Evolutionary conservation across 148 eudicot species (phyloP), one percentile per base, ranked within the genome.

Genomic region (Vaccinium vitisidaea): DNA sequence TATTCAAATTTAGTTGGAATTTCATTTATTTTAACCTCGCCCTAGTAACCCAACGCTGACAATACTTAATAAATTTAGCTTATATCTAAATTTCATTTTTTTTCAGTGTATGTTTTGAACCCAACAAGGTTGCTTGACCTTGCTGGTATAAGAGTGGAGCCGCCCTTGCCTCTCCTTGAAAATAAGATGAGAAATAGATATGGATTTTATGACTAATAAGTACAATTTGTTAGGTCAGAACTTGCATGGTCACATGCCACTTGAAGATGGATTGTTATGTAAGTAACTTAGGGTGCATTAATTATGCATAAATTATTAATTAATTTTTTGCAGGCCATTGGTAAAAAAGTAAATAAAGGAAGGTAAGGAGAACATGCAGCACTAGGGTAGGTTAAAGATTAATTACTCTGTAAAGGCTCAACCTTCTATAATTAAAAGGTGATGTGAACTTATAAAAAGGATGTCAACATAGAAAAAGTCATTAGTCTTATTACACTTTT

Each of bases 201-300:
- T 13, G 73, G 27, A 15, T 67, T 23, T 63, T n/a, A 63, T 63
- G 70, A 63, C 30, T 23, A 8, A 13, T 11, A 8, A 9, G 1
- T 21, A 69, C 74, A 69, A 13, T 69, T 69, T 69, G 74, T 69
- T 69, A 25, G 74, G 74, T 69, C 39, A 69, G 74, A 69, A 69
- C 36, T 69, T 67, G 36, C 18, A 69, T 27, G 43, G 58, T 13
- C 74, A 69, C 74, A 69, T 30, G 18, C 71, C 71, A 25, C 70
- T 23, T 65, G 43, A 18, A 27, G 74, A 30, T 69, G 74, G 74
- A 30, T 27, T 69, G 74, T 69, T 12, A 16, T 1, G 32, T 14
- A 69, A 69, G 74, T 30, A 69, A 69, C 32, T 27, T 67, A 23
- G 14, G 73, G 73, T 67, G 11, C 36, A 3, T 27, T 36, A 36